Evolutionary conservation across 108 stramenopile species (phyloP).

Genomic region (Pseudonitzschia multiseries): DNA sequence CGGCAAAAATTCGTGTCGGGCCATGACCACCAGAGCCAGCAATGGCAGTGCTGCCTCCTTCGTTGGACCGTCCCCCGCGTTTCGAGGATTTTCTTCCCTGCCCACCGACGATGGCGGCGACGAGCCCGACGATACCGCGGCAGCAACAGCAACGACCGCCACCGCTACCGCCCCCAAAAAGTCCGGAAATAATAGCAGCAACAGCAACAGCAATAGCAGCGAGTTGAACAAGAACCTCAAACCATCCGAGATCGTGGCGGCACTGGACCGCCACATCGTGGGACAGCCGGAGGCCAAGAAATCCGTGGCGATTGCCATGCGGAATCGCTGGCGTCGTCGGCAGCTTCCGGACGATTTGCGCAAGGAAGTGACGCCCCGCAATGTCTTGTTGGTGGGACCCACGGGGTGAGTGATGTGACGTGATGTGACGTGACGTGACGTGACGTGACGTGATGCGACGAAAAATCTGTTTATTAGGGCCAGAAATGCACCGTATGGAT

Average conservation of each 20-base stretch:
- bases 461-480: too few species aligned
- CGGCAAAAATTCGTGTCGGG: neutral
- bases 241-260: constrained; percentile 77
- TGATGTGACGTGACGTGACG: too few species aligned
- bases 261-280: constrained; percentile 92
- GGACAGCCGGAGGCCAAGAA: constrained; percentile 95
- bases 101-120: constrained; percentile 10
- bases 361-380: constrained; percentile 96
- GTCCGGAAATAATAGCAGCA: constrained; percentile 4
- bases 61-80: neutral
- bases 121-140: neutral
- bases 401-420: constrained; percentile 81
- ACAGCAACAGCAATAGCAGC: neutral
- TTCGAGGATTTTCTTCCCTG: constrained; percentile 4
- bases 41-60: neutral
- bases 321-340: constrained; percentile 97
- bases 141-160: neutral
- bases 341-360: constrained; percentile 87
- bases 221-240: constrained; percentile 50
- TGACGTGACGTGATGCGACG: too few species aligned
- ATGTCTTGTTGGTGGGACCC: constrained; percentile 99
- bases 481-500: too few species aligned
- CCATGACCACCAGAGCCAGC: neutral
- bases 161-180: too few species aligned
- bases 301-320: constrained; percentile 97